Conservation (phyloP, 2,329 filamentous ascomycete species). For the Cryphonectria naterciae region DNA sequence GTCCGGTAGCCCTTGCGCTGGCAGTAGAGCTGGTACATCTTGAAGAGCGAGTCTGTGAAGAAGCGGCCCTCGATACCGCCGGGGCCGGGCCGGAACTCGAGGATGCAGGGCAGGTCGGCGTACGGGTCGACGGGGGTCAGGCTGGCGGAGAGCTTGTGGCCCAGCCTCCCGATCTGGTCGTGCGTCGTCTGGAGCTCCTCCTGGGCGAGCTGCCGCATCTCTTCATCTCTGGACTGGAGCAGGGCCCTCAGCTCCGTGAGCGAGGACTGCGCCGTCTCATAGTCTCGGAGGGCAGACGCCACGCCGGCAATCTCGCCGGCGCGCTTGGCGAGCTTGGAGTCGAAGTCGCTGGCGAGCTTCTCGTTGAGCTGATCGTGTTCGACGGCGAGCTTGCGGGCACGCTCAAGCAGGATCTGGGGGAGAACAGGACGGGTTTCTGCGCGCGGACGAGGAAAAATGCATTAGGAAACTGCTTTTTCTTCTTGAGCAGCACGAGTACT, state of each 20-base stretch:
- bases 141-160: conserved; percentile 70
- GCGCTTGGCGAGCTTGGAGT: conserved; percentile 60
- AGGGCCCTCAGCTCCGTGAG: conserved; percentile 58
- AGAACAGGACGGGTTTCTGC: conserved; percentile 39
- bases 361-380: conserved; percentile 61
- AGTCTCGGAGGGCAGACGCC: conserved; percentile 60
- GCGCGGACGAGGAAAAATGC: conserved; percentile 7
- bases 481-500: not conserved
- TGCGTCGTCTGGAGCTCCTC: conserved; percentile 77
- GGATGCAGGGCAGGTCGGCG: conserved; percentile 82
- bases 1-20: conserved; percentile 67
- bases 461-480: not conserved
- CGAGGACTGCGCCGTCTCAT: conserved; percentile 58
- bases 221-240: conserved; percentile 59
- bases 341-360: conserved; percentile 58
- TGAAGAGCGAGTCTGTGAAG: conserved; percentile 84
- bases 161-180: conserved; percentile 64
- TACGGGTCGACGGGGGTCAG: conserved; percentile 90
- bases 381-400: conserved; percentile 59
- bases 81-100: conserved; percentile 90
- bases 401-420: conserved; percentile 60
- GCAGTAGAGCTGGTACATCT: conserved; percentile 88
- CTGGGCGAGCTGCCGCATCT: conserved; percentile 77
- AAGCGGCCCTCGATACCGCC: conserved; percentile 90
- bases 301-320: conserved; percentile 65